phyloP scores from a whole-genome alignment of 805 yeast species.

The Saccharomycopsis capsularis region DNA sequence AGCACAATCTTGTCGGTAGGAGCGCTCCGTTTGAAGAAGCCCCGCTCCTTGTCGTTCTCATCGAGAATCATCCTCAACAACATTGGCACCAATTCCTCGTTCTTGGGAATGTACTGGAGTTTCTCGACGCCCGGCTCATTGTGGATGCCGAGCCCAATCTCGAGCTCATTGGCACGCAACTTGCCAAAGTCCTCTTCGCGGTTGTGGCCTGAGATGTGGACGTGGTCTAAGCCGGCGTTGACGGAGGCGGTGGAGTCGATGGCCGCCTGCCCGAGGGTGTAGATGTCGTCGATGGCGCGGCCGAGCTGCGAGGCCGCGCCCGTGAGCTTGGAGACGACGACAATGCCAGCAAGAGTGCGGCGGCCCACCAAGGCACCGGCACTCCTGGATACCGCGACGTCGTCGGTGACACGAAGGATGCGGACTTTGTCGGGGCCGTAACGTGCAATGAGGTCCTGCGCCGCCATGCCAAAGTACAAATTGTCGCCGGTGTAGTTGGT shows the following conservation, averaged over 20 bases:
- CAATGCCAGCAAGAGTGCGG: conserved; percentile 90
- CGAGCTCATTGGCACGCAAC: conserved; percentile 60
- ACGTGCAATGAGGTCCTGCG: conserved; percentile 37
- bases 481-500: conserved; percentile 95
- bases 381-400: conserved; percentile 82
- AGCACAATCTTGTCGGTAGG: conserved; percentile 66
- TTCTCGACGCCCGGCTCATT: conserved; percentile 80
- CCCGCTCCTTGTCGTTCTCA: conserved; percentile 63
- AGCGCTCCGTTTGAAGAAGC: conserved; percentile 48
- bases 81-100: conserved; percentile 49
- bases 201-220: conserved; percentile 79
- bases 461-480: conserved; percentile 85
- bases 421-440: conserved; percentile 12
- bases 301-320: conserved; percentile 60
- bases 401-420: conserved; percentile 66
- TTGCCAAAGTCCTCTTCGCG: conserved; percentile 35
- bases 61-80: conserved; percentile 59
- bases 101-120: conserved; percentile 53
- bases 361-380: conserved; percentile 91
- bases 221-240: conserved; percentile 84
- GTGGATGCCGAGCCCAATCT: conserved; percentile 92
- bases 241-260: conserved; percentile 70
- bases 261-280: conserved; percentile 52
- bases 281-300: conserved; percentile 41
- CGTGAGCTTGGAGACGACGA: conserved; percentile 73